Evolutionary conservation across 2,329 filamentous ascomycete species (phyloP).

Genomic region (Xylariales sp.): DNA sequence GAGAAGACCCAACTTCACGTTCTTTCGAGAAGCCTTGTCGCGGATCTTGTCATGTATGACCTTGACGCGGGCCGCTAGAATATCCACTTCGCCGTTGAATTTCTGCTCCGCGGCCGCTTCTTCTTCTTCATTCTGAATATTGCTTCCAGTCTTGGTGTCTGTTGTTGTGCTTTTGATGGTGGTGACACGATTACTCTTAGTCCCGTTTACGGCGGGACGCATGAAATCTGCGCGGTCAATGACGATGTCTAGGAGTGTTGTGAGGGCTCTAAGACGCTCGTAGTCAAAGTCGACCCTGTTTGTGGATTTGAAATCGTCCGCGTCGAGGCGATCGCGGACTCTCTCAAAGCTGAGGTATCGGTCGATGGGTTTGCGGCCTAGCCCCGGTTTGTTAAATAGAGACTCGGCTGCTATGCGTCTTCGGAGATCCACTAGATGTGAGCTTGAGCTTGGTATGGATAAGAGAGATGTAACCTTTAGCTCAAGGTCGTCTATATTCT

Average conservation of each 20-base stretch:
- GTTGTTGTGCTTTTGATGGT: conserved; percentile 54
- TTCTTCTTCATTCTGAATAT: background rate
- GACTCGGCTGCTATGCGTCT: conserved; percentile 74
- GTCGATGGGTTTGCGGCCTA: conserved; percentile 57
- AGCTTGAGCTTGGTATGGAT: conserved; percentile 66
- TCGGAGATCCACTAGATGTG: conserved; percentile 68
- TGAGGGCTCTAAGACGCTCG: conserved; percentile 71
- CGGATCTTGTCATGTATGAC: conserved; percentile 71
- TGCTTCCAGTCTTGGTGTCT: conserved; percentile 46
- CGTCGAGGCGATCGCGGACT: conserved; percentile 59
- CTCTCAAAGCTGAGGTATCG: conserved; percentile 56
- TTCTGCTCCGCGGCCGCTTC: conserved; percentile 45
- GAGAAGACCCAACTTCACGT: conserved; percentile 82
- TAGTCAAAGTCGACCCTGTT: conserved; percentile 75
- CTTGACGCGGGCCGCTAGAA: conserved; percentile 69
- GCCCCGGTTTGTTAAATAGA: conserved; percentile 64
- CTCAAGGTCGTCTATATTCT: conserved; percentile 58
- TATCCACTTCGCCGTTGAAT: conserved; percentile 80
- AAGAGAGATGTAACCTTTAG: conserved; percentile 69
- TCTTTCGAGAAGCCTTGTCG: conserved; percentile 80
- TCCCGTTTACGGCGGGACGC: conserved; percentile 14
- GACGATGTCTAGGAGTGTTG: conserved; percentile 78
- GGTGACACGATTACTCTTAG: conserved; percentile 35
- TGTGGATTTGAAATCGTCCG: conserved; percentile 63
- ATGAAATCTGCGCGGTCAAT: conserved; percentile 71